These are phyloP conservation scores for Bjerkandera adusta DNA, from an alignment of 1,284 basidiomycete genomes.

Conservation along the genomic window DNA sequence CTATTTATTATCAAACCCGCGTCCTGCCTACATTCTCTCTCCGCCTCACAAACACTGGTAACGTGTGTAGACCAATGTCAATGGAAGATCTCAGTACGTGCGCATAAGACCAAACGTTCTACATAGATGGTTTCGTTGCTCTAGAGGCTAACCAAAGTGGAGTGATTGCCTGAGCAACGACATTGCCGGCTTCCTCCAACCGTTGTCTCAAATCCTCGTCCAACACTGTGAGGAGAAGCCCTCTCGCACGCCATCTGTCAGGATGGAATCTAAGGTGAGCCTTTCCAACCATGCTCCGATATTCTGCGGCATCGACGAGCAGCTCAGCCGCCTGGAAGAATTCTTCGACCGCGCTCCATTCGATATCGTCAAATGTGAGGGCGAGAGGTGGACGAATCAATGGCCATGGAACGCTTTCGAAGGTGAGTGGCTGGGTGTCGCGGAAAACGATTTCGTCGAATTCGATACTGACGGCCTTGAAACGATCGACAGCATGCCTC, in stretches of 20 bases:
- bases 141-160: conserved; percentile 10
- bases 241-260: conserved; percentile 12
- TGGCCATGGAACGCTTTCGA: conserved; percentile 12
- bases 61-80: too few species aligned
- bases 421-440: conserved; percentile 9
- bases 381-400: conserved; percentile 3
- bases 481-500: conserved; percentile 1
- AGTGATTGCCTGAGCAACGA: conserved; percentile 11
- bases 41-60: too few species aligned
- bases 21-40: too few species aligned
- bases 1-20: too few species aligned
- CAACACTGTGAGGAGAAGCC: conserved; percentile 8
- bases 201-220: conserved; percentile 2
- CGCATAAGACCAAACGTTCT: too few species aligned
- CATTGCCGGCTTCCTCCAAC: conserved; percentile 12
- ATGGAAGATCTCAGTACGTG: too few species aligned
- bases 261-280: conserved; percentile 14
- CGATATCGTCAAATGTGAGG: conserved; percentile 1
- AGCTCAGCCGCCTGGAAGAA: conserved; percentile 6
- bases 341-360: conserved; percentile 10
- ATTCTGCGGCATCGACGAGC: background rate
- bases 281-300: conserved; percentile 9
- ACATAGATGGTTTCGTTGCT: background rate
- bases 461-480: conserved; percentile 3
- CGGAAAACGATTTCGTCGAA: conserved; percentile 9